Conservation (phyloP, 192 early-diverging fungal genomes). For the Coemansia sp. region DNA sequence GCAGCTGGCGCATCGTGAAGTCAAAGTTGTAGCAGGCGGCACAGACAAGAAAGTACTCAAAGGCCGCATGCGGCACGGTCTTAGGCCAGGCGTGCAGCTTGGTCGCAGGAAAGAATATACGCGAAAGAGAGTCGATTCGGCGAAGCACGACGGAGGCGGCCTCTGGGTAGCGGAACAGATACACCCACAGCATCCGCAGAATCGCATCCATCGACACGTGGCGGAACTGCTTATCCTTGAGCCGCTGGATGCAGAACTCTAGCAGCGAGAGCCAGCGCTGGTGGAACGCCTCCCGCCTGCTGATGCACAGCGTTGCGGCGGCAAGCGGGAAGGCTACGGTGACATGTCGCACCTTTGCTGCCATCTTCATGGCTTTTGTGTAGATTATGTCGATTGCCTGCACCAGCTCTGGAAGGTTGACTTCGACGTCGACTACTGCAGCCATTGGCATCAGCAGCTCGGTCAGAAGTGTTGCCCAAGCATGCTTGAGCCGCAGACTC, state of each 20-base stretch:
- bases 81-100: conserved; percentile 57
- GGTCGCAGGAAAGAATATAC: conserved; percentile 56
- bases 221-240: conserved; percentile 76
- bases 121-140: conserved; percentile 51
- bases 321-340: conserved; percentile 80
- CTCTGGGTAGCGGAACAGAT: conserved; percentile 88
- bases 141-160: conserved; percentile 50
- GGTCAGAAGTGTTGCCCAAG: conserved; percentile 88
- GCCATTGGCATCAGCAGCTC: conserved; percentile 90
- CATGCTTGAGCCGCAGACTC: conserved; percentile 80
- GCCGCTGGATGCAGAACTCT: conserved; percentile 67
- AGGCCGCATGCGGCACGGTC: conserved; percentile 48
- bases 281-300: conserved; percentile 85
- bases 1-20: conserved; percentile 45
- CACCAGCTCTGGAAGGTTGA: conserved; percentile 91
- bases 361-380: conserved; percentile 88
- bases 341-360: conserved; percentile 79
- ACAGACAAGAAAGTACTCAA: conserved; percentile 53
- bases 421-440: conserved; percentile 87
- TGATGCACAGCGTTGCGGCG: conserved; percentile 89
- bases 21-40: conserved; percentile 57
- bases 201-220: conserved; percentile 78
- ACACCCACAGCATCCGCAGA: conserved; percentile 88
- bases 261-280: conserved; percentile 73
- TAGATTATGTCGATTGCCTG: conserved; percentile 91